phyloP scores from a whole-genome alignment of 2,329 filamentous ascomycete species.

The Verticillium zaregamsianum region DNA sequence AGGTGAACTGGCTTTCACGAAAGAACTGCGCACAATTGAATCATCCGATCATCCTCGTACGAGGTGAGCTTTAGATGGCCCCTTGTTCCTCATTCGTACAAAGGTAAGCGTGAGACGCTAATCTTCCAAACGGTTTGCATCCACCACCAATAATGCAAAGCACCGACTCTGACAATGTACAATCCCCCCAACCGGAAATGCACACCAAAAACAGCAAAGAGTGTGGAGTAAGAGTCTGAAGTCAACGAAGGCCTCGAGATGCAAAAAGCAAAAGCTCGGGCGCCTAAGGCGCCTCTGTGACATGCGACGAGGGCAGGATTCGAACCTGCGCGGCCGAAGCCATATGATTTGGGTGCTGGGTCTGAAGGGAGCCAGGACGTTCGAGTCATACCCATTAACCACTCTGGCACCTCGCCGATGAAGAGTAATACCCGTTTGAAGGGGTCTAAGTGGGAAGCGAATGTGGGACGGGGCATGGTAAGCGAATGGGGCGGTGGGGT shows the following conservation, averaged over 20 bases:
- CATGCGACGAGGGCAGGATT: slow-evolving; percentile 8
- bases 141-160: too few relatives aligned
- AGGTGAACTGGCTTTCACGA: too few relatives aligned
- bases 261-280: not conserved
- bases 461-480: not conserved
- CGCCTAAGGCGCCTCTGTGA: not conserved
- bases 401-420: slow-evolving; percentile 9
- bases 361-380: not conserved
- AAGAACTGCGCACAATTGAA: too few relatives aligned
- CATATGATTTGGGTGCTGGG: slow-evolving; percentile 3
- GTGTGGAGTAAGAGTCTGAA: not conserved
- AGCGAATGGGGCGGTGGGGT: not conserved
- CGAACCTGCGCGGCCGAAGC: slow-evolving; percentile 12
- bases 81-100: too few relatives aligned
- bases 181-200: too few relatives aligned
- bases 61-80: too few relatives aligned
- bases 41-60: too few relatives aligned
- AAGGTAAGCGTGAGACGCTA: too few relatives aligned
- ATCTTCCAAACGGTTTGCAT: too few relatives aligned
- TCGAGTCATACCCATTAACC: slow-evolving; percentile 10
- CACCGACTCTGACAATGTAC: too few relatives aligned
- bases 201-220: too few relatives aligned
- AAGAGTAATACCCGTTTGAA: not conserved
- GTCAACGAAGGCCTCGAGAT: not conserved
- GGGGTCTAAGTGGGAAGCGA: not conserved